Conservation (phyloP, 495 filamentous ascomycete species). For the Extremus antarcticus region DNA sequence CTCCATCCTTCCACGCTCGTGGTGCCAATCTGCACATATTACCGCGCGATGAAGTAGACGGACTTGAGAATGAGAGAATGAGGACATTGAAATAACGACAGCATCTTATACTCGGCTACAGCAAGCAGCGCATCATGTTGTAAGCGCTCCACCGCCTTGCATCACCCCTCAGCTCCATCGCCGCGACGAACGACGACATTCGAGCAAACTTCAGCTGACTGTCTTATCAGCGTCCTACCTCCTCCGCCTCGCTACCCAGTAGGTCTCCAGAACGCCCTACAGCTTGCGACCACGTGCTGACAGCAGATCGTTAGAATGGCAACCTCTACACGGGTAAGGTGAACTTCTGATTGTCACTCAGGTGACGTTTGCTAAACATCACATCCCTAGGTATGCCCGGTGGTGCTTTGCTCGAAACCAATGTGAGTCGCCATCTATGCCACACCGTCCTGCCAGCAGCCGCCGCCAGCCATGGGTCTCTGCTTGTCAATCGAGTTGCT, state of each 20-base stretch:
- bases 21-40: too few species aligned
- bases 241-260: slow-evolving; percentile 65
- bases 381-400: slow-evolving; percentile 54
- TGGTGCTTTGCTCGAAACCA: slow-evolving; percentile 74
- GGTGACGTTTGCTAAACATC: slow-evolving; percentile 17
- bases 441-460: background rate
- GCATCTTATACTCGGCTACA: background rate
- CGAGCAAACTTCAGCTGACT: background rate
- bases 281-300: background rate
- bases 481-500: too few species aligned
- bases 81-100: background rate
- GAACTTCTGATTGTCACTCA: background rate
- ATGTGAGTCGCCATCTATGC: slow-evolving; percentile 22
- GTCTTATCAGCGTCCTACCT: slow-evolving; percentile 28
- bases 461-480: too few species aligned
- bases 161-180: background rate
- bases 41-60: too few species aligned
- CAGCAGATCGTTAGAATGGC: background rate
- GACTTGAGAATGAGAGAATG: too few species aligned
- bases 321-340: slow-evolving; percentile 15
- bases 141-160: background rate
- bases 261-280: background rate
- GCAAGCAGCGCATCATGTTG: background rate
- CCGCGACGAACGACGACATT: background rate
- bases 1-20: background rate